Evolutionary conservation across 176 grass and related monocot genomes (phyloP).

Genomic region (Carex pumila): DNA sequence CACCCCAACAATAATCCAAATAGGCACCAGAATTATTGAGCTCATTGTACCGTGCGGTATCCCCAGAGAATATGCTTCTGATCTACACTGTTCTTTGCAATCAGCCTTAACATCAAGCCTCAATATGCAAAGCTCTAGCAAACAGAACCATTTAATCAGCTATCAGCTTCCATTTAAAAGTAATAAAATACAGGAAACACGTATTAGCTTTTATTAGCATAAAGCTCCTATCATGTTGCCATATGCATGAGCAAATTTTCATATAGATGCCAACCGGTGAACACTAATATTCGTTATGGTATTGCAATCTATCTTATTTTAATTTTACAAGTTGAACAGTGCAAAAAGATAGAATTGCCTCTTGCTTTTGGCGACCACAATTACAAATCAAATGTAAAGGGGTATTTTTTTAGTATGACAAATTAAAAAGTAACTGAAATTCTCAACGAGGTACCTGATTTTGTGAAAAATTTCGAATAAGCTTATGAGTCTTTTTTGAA

Average conservation of each 20-base stretch:
- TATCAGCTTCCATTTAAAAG: not conserved
- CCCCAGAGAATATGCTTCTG: too few species aligned
- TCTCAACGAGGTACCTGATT: not conserved
- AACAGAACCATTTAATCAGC: not conserved
- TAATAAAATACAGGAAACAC: not conserved
- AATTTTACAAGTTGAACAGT: not conserved
- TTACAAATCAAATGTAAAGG: not conserved
- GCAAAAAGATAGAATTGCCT: not conserved
- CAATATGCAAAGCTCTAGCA: not conserved
- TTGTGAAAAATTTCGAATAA: slow-evolving; percentile 25
- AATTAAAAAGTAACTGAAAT: not conserved
- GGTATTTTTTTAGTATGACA: not conserved
- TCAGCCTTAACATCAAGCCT: too few species aligned
- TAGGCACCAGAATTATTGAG: too few species aligned
- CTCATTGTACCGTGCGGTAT: too few species aligned
- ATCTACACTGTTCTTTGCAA: too few species aligned
- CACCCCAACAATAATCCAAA: too few species aligned
- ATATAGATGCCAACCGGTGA: not conserved
- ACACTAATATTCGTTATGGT: not conserved
- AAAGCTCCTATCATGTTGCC: not conserved
- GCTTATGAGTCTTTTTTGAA: slow-evolving; percentile 33
- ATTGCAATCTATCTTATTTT: not conserved
- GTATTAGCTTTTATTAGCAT: not conserved
- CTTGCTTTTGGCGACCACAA: not conserved
- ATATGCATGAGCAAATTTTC: not conserved